Base-by-base conservation (phyloP, 192 early-diverging fungal species). In the Rhizophlyctis rosea region DNA sequence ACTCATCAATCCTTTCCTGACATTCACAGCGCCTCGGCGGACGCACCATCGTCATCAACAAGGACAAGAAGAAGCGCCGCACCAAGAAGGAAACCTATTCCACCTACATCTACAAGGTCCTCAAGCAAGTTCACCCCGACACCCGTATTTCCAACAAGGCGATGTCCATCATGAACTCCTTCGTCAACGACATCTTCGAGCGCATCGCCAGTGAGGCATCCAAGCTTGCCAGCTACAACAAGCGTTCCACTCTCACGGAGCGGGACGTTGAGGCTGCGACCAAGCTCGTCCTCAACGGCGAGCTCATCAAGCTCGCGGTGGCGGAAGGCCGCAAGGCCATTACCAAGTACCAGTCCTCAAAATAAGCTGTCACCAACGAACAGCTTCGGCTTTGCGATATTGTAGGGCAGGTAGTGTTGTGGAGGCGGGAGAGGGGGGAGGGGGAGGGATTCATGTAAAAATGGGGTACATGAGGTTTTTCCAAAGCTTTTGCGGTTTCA, bases 121-220 rank as follows among this genome's bases (percentile, higher is more conserved):
- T 95, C 62, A 95, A 95, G 82, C 94, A 96, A 78, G 91, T 95
- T 59, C 93, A 96, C 83, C 94, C 94, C 61, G 93, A 95, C 72
- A 93, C 91, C 32, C 92, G 94, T 77, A 93, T 96, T 79, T 95
- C 92, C 64, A 93, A 93, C 88, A 94, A 93, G 83, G 91, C 94
- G 78, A 96, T 96, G 94, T 90, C 88, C 29, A 93, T 93, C 78
- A 81, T 92, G 72, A 95, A 96, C 90, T 94, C 91, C 35, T 96
- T 95, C 71, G 92, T 96, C 59, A 90, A 94, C 80, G 94, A 95
- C 79, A 96, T 96, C 76, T 96, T 95, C 74, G 94, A 95, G 80
- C 90, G 92, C 68, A 93, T 95, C 57, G 93, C 94, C 47, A 68
- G 56, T 4, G 78, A 80, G 71, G 72, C 76, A 34, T 78, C 72